Conservation (phyloP, 495 filamentous ascomycete species). For the Annulohypoxylon maeteangense region DNA sequence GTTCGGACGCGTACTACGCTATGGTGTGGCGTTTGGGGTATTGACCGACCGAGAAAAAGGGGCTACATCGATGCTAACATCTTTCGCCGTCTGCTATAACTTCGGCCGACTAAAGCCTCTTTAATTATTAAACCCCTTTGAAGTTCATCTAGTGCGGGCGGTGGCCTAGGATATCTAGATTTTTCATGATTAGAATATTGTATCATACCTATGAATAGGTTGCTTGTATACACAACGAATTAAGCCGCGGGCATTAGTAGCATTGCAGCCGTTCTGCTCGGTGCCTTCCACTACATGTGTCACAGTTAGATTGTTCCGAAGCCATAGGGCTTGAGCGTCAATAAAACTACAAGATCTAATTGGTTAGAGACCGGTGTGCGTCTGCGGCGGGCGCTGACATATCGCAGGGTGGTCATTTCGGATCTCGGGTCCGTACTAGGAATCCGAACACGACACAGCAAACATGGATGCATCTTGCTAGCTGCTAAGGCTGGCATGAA, state of each 20-base stretch:
- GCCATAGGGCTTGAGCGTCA: constrained; percentile 23
- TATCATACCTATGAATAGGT: neutral
- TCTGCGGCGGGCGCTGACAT: constrained; percentile 33
- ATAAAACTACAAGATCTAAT: constrained; percentile 11
- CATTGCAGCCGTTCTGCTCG: neutral
- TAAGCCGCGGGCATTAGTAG: neutral
- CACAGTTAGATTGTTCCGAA: constrained; percentile 5
- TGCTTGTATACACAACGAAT: neutral
- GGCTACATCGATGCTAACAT: neutral
- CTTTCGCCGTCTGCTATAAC: neutral
- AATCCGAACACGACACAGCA: constrained; percentile 34
- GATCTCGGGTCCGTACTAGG: constrained; percentile 34
- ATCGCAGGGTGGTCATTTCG: constrained; percentile 22
- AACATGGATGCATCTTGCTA: constrained; percentile 4
- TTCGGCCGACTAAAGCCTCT: neutral
- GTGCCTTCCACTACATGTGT: neutral
- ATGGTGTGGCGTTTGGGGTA: neutral
- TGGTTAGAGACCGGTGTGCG: constrained; percentile 16
- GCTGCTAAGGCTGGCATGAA: neutral
- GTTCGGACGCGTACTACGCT: constrained; percentile 5
- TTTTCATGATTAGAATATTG: neutral
- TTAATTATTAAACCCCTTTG: neutral
- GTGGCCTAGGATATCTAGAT: neutral
- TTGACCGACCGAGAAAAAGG: neutral
- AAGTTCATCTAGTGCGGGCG: neutral